Conservation (phyloP, 2,329 filamentous ascomycete species). For the Teratosphaeriaceae sp. region DNA sequence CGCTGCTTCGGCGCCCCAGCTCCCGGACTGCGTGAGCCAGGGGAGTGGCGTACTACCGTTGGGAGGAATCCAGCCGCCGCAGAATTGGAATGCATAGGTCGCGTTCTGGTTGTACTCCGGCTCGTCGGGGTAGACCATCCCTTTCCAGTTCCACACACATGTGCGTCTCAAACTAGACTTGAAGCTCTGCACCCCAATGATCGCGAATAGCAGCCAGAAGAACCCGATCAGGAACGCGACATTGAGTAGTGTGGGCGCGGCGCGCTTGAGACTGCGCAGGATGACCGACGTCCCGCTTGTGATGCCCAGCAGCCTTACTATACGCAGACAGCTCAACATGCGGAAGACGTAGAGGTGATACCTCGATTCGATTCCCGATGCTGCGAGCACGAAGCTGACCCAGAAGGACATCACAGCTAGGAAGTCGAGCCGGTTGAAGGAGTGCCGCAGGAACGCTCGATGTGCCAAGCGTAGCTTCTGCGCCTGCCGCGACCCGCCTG, state of each 20-base stretch:
- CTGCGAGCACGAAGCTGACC: conserved; percentile 72
- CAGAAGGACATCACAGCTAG: conserved; percentile 92
- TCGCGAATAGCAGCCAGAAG: conserved; percentile 96
- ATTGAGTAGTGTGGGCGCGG: conserved; percentile 81
- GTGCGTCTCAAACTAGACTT: conserved; percentile 45
- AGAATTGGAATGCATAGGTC: conserved; percentile 63
- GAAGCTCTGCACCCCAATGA: conserved; percentile 94
- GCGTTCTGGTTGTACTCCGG: conserved; percentile 47
- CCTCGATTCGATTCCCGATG: conserved; percentile 60
- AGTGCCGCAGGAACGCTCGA: conserved; percentile 86
- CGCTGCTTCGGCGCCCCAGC: conserved; percentile 42
- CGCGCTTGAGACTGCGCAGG: conserved; percentile 88
- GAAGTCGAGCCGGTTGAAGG: conserved; percentile 93
- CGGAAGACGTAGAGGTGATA: conserved; percentile 83
- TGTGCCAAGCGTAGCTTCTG: conserved; percentile 81
- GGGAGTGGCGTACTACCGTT: conserved; percentile 30
- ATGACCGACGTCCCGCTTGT: conserved; percentile 96
- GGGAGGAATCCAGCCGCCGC: conserved; percentile 71
- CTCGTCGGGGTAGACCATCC: conserved; percentile 30
- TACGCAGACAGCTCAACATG: conserved; percentile 93
- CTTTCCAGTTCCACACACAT: conserved; percentile 49
- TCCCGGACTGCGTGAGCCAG: conserved; percentile 60
- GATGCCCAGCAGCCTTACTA: conserved; percentile 80
- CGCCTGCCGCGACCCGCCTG: conserved; percentile 64
- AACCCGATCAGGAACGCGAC: conserved; percentile 93